These are phyloP conservation scores for Bipolaris bicolor DNA, from an alignment of 2,329 filamentous ascomycete genomes.

Conservation along the genomic window DNA sequence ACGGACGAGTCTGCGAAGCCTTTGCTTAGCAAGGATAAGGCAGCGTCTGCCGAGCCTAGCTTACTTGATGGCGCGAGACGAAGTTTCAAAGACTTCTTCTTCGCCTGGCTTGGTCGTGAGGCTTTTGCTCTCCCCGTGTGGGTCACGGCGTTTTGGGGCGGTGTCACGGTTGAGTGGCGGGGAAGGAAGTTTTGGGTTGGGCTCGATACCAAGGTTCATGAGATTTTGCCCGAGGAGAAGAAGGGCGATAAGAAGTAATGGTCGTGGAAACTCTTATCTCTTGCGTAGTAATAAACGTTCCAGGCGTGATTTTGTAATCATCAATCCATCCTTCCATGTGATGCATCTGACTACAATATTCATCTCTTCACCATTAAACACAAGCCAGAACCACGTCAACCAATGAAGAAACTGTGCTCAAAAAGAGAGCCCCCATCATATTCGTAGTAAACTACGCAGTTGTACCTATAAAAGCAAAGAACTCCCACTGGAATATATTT, in stretches of 20 bases:
- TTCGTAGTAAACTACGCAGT: no score
- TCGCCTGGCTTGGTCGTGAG: conserved; percentile 86
- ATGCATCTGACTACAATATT: no score
- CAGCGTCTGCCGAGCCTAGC: conserved; percentile 11
- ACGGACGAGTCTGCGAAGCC: conserved; percentile 26
- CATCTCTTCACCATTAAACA: no score
- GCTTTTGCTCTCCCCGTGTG: conserved; percentile 84
- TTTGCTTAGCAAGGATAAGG: conserved; percentile 23
- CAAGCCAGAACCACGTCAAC: no score
- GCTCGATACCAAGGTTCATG: conserved; percentile 80
- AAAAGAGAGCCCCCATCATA: no score
- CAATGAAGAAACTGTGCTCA: no score
- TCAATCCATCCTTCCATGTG: no score
- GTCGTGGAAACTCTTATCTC: background rate
- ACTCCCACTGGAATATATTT: no score
- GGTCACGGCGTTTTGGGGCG: conserved; percentile 87
- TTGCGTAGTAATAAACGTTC: background rate
- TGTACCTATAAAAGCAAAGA: no score
- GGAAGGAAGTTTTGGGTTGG: conserved; percentile 82
- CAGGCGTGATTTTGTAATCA: background rate
- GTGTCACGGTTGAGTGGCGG: conserved; percentile 85
- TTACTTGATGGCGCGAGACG: conserved; percentile 54
- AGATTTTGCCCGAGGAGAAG: conserved; percentile 50
- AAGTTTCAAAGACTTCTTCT: conserved; percentile 72
- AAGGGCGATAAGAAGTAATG: conserved; percentile 4